A percentile compares a stretch with the other conserved stretches of the same genome.
phyloP scores from a whole-genome alignment of 129 eudicot genomes.

The Centrapalus pauciflorus region DNA sequence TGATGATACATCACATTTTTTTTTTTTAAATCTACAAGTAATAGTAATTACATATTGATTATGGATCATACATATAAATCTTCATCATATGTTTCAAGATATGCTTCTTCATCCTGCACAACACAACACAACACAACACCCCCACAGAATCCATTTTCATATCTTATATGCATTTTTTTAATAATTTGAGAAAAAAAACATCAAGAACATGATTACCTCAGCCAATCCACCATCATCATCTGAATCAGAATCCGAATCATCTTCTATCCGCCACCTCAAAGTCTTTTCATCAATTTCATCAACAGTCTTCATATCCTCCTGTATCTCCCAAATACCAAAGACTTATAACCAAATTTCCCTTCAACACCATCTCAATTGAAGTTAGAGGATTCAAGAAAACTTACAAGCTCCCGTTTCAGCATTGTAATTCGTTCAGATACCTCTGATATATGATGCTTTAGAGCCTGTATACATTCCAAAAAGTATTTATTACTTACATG shows the following conservation, averaged over 20 bases:
- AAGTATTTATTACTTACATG: too few relatives aligned
- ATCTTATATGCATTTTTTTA: background rate
- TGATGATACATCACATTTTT: too few relatives aligned
- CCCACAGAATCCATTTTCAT: background rate
- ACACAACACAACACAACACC: too few relatives aligned
- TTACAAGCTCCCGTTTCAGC: slow-evolving; percentile 73
- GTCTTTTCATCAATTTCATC: slow-evolving; percentile 54
- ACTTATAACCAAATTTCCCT: background rate
- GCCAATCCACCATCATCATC: slow-evolving; percentile 30
- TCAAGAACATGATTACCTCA: slow-evolving; percentile 30
- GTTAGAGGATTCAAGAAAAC: slow-evolving; percentile 12
- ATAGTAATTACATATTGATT: too few relatives aligned
- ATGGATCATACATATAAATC: too few relatives aligned
- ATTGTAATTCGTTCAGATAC: slow-evolving; percentile 53
- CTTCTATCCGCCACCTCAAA: slow-evolving; percentile 45
- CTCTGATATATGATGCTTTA: slow-evolving; percentile 71
- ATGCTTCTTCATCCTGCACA: slow-evolving; percentile 58
- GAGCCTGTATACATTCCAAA: slow-evolving; percentile 46
- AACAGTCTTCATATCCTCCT: slow-evolving; percentile 58
- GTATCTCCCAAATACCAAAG: slow-evolving; percentile 17
- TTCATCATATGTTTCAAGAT: slow-evolving; percentile 44
- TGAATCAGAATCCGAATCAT: slow-evolving; percentile 37
- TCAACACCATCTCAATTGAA: background rate
- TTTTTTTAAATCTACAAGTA: too few relatives aligned
- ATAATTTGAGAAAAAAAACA: slow-evolving; percentile 6